phyloP scores from a whole-genome alignment of 2,329 filamentous ascomycete genomes.

The Sporothrix schenckii region DNA sequence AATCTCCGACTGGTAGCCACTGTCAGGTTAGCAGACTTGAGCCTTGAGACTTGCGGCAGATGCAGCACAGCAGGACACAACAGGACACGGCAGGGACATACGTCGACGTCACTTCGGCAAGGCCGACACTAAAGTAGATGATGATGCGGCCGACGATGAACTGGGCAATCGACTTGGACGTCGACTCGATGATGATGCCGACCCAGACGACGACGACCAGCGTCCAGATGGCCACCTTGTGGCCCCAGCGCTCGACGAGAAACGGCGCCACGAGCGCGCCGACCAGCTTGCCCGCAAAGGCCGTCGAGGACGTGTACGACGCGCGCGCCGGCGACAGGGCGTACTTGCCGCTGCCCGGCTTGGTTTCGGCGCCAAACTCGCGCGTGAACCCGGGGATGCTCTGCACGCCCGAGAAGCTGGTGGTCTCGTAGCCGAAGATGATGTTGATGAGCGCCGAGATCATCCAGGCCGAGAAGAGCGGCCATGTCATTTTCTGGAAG shows the following conservation, averaged over 20 bases:
- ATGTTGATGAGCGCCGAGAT: conserved; percentile 29
- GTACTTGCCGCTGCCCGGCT: conserved; percentile 4
- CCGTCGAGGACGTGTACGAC: conserved; percentile 28
- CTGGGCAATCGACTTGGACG: conserved; percentile 24
- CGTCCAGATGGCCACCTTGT: conserved; percentile 28
- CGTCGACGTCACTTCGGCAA: conserved; percentile 26
- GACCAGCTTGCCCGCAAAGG: conserved; percentile 26
- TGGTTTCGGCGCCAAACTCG: conserved; percentile 21
- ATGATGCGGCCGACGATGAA: conserved; percentile 30
- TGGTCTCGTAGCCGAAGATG: conserved; percentile 31
- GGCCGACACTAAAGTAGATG: conserved; percentile 29
- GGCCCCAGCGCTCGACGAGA: conserved; percentile 24
- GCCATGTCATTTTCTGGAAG: conserved; percentile 31
- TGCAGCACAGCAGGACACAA: too few species aligned
- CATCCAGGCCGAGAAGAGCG: conserved; percentile 29
- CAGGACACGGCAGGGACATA: too few species aligned
- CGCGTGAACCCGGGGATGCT: conserved; percentile 27
- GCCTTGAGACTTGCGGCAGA: too few species aligned
- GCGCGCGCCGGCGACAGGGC: conserved; percentile 22
- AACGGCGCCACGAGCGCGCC: conserved; percentile 20
- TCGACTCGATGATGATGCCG: conserved; percentile 27
- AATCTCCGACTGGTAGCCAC: conserved; percentile 28
- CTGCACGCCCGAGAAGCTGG: conserved; percentile 29
- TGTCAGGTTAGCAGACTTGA: not conserved
- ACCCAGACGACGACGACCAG: conserved; percentile 28